Base-by-base conservation (phyloP, 441 rosid species). In the Mallotus japonicus region DNA sequence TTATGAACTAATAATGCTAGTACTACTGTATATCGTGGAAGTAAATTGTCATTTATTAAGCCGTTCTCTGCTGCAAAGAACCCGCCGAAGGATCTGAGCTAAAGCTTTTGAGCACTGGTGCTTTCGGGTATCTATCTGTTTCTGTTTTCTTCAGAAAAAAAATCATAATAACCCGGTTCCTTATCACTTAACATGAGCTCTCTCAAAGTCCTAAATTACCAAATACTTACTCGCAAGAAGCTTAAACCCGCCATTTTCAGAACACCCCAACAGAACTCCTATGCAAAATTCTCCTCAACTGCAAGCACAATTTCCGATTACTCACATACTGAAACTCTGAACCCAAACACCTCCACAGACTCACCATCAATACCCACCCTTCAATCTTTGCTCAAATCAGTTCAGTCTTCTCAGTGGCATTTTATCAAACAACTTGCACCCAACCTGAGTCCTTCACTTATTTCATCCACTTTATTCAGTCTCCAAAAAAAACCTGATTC, bases 321-420 rank as follows among this genome's bases (percentile, higher is more conserved):
- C 7, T 53, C 14, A 47, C 50, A 63, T 58, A 14, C 71, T 42
- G 75, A 73, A 55, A 40, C 54, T 14, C 69, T 19, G 20, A 40
- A 73, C 8, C 54, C 77, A 0, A 73, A 76, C 72, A 10, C 51
- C 40, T 50, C 65, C 81, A 16, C 56, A 68, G 67, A 65, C 16
- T 59, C 72, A 5, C 70, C 37, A 9, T 42, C 37, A 20, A 2
- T n/a, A 20, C 19, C 73, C 55, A 77, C 79, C 3, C 70, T 73
- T 1, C 75, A 70, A 2, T 0, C 6, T 0, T 51, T 91, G 0
- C 50, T 80, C 1, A 54, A 76, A 0, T 85, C 78, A 0, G 72
- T 86, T 57, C 77, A 58, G 44, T 83, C 96, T 74, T 88, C 90
- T 78, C 87, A 85, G 82, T 89, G 97, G 97, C 90, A 90, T 86